Base-by-base conservation (phyloP, 1,284 basidiomycete genomes). In the Phellopilus nigrolimitatus region DNA sequence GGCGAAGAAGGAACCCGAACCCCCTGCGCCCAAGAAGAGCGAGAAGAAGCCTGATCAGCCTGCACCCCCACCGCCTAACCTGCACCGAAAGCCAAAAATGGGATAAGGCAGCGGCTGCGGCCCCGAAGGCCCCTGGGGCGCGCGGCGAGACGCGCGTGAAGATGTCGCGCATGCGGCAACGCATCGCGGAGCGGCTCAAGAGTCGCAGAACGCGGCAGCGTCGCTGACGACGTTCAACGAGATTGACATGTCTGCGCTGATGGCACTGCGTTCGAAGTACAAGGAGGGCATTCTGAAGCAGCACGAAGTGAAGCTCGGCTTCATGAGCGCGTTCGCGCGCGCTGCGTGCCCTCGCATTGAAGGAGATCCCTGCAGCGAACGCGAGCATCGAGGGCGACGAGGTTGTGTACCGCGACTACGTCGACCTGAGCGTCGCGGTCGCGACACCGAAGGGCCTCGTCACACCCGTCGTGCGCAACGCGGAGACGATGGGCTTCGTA, bases 201-300 rank as follows among this genome's bases (percentile, higher is more conserved):
- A 97, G 68, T 97, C 95, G 37, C 95, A 99, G 71, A 98, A 98
- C 70, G 83, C 93, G 10, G 97, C 95, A 8, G 95, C 95, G 41
- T 94, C 93, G 53, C 73, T 99, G 58, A 99, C 97, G 47, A 99
- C 95, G 39, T 99, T 99, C 80, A 98, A 99, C 75, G 95, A 99
- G 74, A 93, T 99, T 66, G 95, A 99, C 76, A 99, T 99, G 95
- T 94, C 91, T 40, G 86, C 87, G 41, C 73, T 98, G 57, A 91
- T 98, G 77, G 87, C 89, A 48, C 87, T 99, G 84, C 88, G 97
- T 62, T 84, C 87, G 66, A 85, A 89, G 65, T 95, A 95, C 84
- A 99, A 99, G 79, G 94, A 98, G 60, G 76, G 82, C 51, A 76
- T 98, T 45, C 76, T 95, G 51, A 97, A 99, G 72, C 82, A 88